These are phyloP conservation scores for Fusarium tanahbumbuense DNA, from an alignment of 2,329 filamentous ascomycete genomes.

Conservation along the genomic window DNA sequence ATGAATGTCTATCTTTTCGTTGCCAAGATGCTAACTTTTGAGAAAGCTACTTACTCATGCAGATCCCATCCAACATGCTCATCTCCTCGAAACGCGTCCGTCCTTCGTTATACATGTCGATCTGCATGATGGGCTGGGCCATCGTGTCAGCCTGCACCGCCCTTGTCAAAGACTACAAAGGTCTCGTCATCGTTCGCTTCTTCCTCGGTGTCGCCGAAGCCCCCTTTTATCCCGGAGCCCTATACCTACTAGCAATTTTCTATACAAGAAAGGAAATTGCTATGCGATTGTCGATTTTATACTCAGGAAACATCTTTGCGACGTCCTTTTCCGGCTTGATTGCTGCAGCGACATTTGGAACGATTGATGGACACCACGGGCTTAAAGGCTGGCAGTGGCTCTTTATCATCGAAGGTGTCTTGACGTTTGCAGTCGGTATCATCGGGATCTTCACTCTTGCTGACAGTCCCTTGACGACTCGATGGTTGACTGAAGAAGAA, in stretches of 20 bases:
- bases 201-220: constrained; percentile 65
- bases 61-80: constrained; percentile 56
- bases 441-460: constrained; percentile 51
- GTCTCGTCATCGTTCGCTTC: constrained; percentile 52
- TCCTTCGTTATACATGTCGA: constrained; percentile 58
- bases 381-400: constrained; percentile 51
- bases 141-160: constrained; percentile 57
- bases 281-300: constrained; percentile 47
- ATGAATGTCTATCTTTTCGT: accelerated
- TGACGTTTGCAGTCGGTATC: constrained; percentile 48
- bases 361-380: constrained; percentile 44
- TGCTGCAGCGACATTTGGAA: constrained; percentile 55
- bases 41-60: constrained; percentile 42
- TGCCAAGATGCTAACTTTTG: neutral
- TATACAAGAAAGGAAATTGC: constrained; percentile 55
- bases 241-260: constrained; percentile 55
- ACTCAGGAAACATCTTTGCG: constrained; percentile 48
- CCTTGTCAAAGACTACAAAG: constrained; percentile 53
- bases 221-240: constrained; percentile 62
- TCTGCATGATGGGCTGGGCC: constrained; percentile 54
- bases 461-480: constrained; percentile 53
- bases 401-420: constrained; percentile 49
- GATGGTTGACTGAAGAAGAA: constrained; percentile 52
- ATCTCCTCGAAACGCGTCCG: constrained; percentile 52
- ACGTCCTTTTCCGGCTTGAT: constrained; percentile 58